phyloP scores from a whole-genome alignment of 768 basidiomycete species.

The Rhizopogon vinicolor region DNA sequence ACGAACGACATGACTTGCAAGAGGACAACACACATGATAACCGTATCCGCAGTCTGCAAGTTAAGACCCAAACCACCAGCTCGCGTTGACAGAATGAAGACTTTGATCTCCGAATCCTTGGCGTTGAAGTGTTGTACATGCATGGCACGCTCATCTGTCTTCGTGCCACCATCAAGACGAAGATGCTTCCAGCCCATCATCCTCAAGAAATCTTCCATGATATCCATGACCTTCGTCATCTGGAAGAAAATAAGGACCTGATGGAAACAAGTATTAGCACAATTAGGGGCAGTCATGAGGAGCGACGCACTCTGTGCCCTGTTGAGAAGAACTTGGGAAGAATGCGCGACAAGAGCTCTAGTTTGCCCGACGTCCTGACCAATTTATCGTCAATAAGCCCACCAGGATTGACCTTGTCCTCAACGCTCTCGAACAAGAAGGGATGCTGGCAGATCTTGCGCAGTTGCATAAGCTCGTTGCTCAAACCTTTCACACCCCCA shows the following conservation, averaged over 20 bases:
- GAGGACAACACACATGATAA: conserved; percentile 71
- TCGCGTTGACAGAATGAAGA: conserved; percentile 92
- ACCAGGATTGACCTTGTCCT: conserved; percentile 86
- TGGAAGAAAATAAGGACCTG: conserved; percentile 99
- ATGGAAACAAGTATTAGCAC: conserved; percentile 2
- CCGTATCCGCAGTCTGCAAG: conserved; percentile 93
- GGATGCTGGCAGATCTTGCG: conserved; percentile 99
- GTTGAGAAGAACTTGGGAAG: conserved; percentile 93
- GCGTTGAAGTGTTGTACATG: conserved; percentile 88
- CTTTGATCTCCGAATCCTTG: conserved; percentile 79
- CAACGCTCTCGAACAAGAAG: conserved; percentile 92
- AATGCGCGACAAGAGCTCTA: conserved; percentile 86
- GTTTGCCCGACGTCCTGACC: conserved; percentile 85
- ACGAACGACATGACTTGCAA: background rate
- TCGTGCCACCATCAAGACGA: conserved; percentile 94
- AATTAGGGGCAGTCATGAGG: background rate
- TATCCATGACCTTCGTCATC: conserved; percentile 99
- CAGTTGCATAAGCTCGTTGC: conserved; percentile 96
- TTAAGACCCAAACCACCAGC: conserved; percentile 94
- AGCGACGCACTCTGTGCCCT: conserved; percentile 70
- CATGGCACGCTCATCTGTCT: conserved; percentile 89
- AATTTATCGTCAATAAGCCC: conserved; percentile 82
- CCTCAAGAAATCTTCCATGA: conserved; percentile 93
- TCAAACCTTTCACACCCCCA: conserved; percentile 80
- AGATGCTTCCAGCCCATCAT: conserved; percentile 84